A percentile compares a stretch with the other conserved stretches of the same genome.
Evolutionary conservation across 192 early-diverging fungal genomes (phyloP).

Genomic region (Coemansia javaensis): DNA sequence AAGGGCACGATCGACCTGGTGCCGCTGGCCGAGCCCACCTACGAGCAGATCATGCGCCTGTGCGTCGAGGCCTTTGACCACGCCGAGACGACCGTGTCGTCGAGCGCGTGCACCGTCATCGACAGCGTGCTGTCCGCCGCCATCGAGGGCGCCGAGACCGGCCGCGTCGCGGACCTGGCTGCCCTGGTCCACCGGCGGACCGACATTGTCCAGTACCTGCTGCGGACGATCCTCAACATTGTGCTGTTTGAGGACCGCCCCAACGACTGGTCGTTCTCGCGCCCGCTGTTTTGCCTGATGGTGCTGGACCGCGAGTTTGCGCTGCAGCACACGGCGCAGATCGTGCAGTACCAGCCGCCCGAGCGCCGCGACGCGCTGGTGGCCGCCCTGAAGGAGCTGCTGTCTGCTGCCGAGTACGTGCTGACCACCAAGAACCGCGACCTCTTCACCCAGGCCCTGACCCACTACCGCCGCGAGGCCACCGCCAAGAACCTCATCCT

Average conservation of each 20-base stretch:
- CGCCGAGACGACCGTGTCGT: slow-evolving; percentile 54
- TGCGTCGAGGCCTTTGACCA: slow-evolving; percentile 67
- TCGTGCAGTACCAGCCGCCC: slow-evolving; percentile 45
- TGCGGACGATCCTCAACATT: slow-evolving; percentile 64
- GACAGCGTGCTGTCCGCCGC: slow-evolving; percentile 67
- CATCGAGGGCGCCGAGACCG: slow-evolving; percentile 49
- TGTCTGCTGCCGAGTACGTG: slow-evolving; percentile 34
- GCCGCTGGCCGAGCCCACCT: slow-evolving; percentile 51
- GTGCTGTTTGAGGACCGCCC: slow-evolving; percentile 75
- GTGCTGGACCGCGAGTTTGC: slow-evolving; percentile 64
- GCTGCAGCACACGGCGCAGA: slow-evolving; percentile 37
- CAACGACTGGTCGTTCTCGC: slow-evolving; percentile 78
- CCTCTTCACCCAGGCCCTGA: slow-evolving; percentile 36
- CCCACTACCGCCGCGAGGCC: slow-evolving; percentile 38
- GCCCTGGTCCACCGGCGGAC: slow-evolving; percentile 42
- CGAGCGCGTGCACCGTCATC: slow-evolving; percentile 63
- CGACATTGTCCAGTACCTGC: slow-evolving; percentile 60
- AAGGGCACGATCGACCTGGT: slow-evolving; percentile 63
- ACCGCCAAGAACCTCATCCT: slow-evolving; percentile 42
- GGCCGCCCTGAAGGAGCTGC: slow-evolving; percentile 34
- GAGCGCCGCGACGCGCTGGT: slow-evolving; percentile 44
- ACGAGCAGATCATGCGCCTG: slow-evolving; percentile 72
- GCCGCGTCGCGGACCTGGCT: slow-evolving; percentile 14
- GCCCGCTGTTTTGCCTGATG: slow-evolving; percentile 75
- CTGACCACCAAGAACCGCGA: slow-evolving; percentile 34